Evolutionary conservation across 371 early-diverging fungal genomes (phyloP).

Genomic region (Lichtheimia corymbifera): DNA sequence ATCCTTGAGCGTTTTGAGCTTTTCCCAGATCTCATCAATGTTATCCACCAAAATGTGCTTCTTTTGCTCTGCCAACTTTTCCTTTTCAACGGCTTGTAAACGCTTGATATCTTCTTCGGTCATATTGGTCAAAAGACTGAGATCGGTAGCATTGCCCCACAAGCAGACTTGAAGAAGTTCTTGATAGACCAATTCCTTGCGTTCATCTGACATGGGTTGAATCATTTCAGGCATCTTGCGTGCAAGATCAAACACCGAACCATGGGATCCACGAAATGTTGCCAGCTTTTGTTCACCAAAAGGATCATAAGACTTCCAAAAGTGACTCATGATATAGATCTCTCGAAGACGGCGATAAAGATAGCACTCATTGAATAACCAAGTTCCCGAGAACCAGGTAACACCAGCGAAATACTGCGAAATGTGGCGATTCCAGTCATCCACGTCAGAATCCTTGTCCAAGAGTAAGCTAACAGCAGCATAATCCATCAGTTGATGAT

Average conservation of each 20-base stretch:
- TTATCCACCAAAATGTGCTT: slow-evolving; percentile 64
- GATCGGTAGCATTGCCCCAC: slow-evolving; percentile 92
- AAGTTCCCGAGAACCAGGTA: slow-evolving; percentile 76
- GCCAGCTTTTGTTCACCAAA: slow-evolving; percentile 71
- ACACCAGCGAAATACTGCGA: slow-evolving; percentile 46
- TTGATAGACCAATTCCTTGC: slow-evolving; percentile 55
- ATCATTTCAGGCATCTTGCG: slow-evolving; percentile 49
- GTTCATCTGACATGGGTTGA: slow-evolving; percentile 36
- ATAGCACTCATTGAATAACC: slow-evolving; percentile 83
- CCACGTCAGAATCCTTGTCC: slow-evolving; percentile 61
- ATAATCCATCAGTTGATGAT: neutral
- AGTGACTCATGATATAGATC: slow-evolving; percentile 52
- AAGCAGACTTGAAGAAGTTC: slow-evolving; percentile 76
- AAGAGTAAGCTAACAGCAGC: slow-evolving; percentile 45
- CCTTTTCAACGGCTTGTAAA: slow-evolving; percentile 60
- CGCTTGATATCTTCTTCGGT: slow-evolving; percentile 67
- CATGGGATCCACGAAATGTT: slow-evolving; percentile 66
- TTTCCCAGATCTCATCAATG: slow-evolving; percentile 60
- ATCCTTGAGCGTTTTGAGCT: slow-evolving; percentile 44
- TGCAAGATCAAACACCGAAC: slow-evolving; percentile 67
- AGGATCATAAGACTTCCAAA: slow-evolving; percentile 76
- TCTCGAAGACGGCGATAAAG: slow-evolving; percentile 79
- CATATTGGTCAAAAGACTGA: slow-evolving; percentile 78
- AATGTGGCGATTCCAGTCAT: slow-evolving; percentile 66
- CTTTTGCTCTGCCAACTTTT: slow-evolving; percentile 34